Evolutionary conservation across 768 basidiomycete genomes (phyloP).

Genomic region (Crassisporium funariophilum): DNA sequence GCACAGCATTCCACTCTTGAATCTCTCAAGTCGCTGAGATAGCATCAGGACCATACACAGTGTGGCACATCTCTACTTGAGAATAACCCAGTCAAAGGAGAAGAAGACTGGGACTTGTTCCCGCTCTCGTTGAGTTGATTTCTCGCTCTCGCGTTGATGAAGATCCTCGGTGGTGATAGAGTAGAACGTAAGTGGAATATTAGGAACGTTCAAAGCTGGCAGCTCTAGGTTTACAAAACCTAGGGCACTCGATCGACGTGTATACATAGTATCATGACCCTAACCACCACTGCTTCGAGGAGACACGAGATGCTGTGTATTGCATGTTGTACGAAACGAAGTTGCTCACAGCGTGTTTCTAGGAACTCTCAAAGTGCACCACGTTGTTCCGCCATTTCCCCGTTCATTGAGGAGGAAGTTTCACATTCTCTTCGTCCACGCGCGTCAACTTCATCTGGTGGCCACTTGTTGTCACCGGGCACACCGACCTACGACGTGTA

Average conservation of each 20-base stretch:
- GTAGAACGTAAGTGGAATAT: too few relatives aligned
- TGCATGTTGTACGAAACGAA: background rate
- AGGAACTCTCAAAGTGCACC: conserved; percentile 83
- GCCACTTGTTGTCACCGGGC: conserved; percentile 55
- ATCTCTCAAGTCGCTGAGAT: too few relatives aligned
- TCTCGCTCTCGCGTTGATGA: too few relatives aligned
- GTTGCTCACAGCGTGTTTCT: background rate
- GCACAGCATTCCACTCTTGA: too few relatives aligned
- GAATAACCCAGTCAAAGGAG: too few relatives aligned
- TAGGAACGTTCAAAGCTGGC: too few relatives aligned
- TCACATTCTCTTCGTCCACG: conserved; percentile 87
- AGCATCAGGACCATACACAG: too few relatives aligned
- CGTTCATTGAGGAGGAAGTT: conserved; percentile 78
- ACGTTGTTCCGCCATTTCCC: conserved; percentile 76
- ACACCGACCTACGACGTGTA: conserved; percentile 75
- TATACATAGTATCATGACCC: conserved; percentile 94
- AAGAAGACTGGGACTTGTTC: too few relatives aligned
- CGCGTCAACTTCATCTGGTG: conserved; percentile 84
- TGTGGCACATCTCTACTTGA: too few relatives aligned
- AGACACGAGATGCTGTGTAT: conserved; percentile 82
- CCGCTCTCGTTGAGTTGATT: too few relatives aligned
- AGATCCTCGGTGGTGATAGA: too few relatives aligned
- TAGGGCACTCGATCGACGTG: conserved; percentile 84
- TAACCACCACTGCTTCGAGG: conserved; percentile 87
- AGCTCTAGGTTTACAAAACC: conserved; percentile 81